Conservation (phyloP, 345 rosid species). For the Noccaea caerulescens region DNA sequence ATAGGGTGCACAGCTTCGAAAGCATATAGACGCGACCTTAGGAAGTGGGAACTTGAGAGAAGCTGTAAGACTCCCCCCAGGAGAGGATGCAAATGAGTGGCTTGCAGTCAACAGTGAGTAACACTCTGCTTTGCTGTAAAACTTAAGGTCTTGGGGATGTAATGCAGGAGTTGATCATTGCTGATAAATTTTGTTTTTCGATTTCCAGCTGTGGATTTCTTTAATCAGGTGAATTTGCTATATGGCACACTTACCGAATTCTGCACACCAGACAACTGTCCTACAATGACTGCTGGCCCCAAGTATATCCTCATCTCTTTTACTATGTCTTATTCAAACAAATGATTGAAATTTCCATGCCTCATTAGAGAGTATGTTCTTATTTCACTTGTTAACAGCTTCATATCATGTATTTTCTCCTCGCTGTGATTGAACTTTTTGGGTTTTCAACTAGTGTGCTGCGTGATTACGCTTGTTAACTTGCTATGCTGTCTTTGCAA, state of each 20-base stretch:
- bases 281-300: constrained; percentile 99
- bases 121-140: constrained; percentile 30
- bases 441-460: constrained; percentile 15
- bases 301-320: constrained; percentile 62
- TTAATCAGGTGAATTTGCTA: constrained; percentile 99
- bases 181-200: neutral
- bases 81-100: constrained; percentile 98
- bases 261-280: constrained; percentile 93
- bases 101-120: constrained; percentile 93
- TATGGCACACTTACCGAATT: constrained; percentile 98
- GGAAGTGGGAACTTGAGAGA: constrained; percentile 99
- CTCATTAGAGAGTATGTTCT: neutral
- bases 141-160: neutral
- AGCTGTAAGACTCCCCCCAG: constrained; percentile 99
- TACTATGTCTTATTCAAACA: neutral
- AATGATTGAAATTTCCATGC: constrained; percentile 9
- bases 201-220: constrained; percentile 96
- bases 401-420: neutral
- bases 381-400: neutral
- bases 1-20: constrained; percentile 97
- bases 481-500: constrained; percentile 11
- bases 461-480: neutral
- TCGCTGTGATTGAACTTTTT: neutral
- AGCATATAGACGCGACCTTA: constrained; percentile 96
- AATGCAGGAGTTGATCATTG: constrained; percentile 2